Conservation (phyloP, 805 yeast species). For the Pichia scutulata region DNA sequence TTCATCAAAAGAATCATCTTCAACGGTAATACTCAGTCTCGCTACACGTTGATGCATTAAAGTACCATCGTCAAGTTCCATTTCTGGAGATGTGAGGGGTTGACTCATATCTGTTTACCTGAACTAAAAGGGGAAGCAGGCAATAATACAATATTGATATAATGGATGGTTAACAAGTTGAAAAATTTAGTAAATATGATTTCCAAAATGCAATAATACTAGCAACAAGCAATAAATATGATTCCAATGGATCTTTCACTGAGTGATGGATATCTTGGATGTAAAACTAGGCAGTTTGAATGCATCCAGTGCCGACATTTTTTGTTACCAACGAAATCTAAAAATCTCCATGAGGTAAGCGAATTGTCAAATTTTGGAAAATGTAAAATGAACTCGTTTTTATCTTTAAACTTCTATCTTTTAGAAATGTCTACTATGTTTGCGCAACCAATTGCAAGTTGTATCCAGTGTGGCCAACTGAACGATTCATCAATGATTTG, state of each 20-base stretch:
- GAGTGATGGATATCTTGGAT: background rate
- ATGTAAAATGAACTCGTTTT: too few relatives aligned
- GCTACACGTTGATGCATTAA: conserved; percentile 22
- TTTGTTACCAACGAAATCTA: background rate
- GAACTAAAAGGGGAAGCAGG: background rate
- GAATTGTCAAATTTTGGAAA: background rate
- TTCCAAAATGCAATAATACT: too few relatives aligned
- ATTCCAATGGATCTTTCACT: background rate
- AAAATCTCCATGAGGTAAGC: background rate
- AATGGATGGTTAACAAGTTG: too few relatives aligned
- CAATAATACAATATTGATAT: too few relatives aligned
- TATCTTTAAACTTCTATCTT: too few relatives aligned
- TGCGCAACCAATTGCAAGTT: background rate
- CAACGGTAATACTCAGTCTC: conserved; percentile 24
- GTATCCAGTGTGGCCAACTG: background rate
- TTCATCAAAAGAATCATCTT: conserved; percentile 11
- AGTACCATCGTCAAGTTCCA: conserved; percentile 10
- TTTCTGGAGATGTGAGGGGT: background rate
- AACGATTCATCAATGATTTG: background rate
- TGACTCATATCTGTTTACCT: background rate
- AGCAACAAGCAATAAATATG: background rate
- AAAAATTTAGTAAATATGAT: too few relatives aligned
- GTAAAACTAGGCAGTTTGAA: background rate
- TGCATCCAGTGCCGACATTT: background rate
- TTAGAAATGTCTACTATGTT: too few relatives aligned